phyloP scores from a whole-genome alignment of 1,284 basidiomycete genomes.

The Puccinia horiana region DNA sequence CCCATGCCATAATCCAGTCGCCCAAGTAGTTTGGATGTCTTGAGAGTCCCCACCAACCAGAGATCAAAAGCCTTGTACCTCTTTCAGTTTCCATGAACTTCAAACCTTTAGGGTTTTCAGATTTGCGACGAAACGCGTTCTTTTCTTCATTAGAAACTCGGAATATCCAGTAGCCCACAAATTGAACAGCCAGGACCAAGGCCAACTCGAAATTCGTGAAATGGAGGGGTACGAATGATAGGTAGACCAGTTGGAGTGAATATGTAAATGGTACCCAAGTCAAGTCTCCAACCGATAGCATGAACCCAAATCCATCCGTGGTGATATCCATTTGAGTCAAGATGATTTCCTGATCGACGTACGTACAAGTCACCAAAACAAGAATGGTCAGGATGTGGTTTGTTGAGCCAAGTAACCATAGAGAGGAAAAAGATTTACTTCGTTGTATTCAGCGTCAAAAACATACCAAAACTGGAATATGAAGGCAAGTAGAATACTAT shows the following conservation, averaged over 20 bases:
- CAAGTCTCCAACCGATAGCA: slow-evolving; percentile 92
- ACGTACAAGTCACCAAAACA: background rate
- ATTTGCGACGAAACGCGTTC: slow-evolving; percentile 83
- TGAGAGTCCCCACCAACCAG: slow-evolving; percentile 95
- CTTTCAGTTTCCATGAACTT: slow-evolving; percentile 60
- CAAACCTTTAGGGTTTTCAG: slow-evolving; percentile 81
- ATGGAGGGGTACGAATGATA: slow-evolving; percentile 81
- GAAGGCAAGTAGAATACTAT: slow-evolving; percentile 87
- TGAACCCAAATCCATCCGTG: slow-evolving; percentile 97
- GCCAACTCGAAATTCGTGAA: slow-evolving; percentile 70
- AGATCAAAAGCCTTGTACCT: slow-evolving; percentile 86
- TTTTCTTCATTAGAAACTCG: slow-evolving; percentile 86
- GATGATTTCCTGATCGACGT: slow-evolving; percentile 66
- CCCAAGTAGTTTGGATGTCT: slow-evolving; percentile 77
- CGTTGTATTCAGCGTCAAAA: slow-evolving; percentile 80
- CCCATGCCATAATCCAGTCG: slow-evolving; percentile 82
- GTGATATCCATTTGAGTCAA: slow-evolving; percentile 98
- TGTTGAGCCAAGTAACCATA: background rate
- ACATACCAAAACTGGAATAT: slow-evolving; percentile 87
- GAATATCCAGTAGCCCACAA: slow-evolving; percentile 88
- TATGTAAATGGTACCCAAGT: slow-evolving; percentile 95
- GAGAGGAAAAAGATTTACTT: slow-evolving; percentile 64
- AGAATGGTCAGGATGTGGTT: background rate
- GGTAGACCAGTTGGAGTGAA: slow-evolving; percentile 87
- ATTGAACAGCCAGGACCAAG: slow-evolving; percentile 70